phyloP scores from a whole-genome alignment of 176 grass and related monocot species.

The Ensete ventricosum region DNA sequence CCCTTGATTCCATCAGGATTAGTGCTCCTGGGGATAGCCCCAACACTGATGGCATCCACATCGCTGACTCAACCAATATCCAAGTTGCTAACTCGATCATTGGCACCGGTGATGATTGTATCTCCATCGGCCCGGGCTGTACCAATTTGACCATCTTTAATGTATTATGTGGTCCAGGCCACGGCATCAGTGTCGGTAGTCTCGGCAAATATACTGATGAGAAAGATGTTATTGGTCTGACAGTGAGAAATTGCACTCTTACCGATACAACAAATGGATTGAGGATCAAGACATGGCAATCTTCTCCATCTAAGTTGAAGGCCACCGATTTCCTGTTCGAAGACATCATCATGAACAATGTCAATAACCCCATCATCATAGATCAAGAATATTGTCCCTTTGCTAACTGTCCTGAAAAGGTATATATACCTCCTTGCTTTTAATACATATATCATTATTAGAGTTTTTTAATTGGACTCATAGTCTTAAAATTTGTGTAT shows the following conservation, averaged over 20 bases:
- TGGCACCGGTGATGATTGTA: constrained; percentile 61
- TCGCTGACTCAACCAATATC: constrained; percentile 47
- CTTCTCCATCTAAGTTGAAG: constrained; percentile 31
- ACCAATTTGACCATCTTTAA: constrained; percentile 17
- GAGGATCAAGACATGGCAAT: constrained; percentile 58
- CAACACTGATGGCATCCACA: constrained; percentile 83
- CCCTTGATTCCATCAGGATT: constrained; percentile 39
- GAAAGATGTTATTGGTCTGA: constrained; percentile 48
- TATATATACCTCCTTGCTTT: background rate
- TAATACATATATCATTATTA: background rate
- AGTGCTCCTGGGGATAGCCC: constrained; percentile 44
- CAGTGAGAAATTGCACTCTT: constrained; percentile 32
- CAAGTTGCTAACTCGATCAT: constrained; percentile 38
- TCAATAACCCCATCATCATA: constrained; percentile 59
- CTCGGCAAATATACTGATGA: constrained; percentile 51
- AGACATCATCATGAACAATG: constrained; percentile 48
- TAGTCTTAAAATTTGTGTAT: background rate
- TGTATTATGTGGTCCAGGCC: constrained; percentile 45
- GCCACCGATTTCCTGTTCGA: constrained; percentile 42
- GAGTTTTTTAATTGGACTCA: background rate
- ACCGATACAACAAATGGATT: constrained; percentile 48
- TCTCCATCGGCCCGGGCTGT: constrained; percentile 53
- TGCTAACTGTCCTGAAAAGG: constrained; percentile 28
- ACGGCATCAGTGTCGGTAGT: constrained; percentile 58
- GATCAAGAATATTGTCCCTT: constrained; percentile 80